phyloP scores from a whole-genome alignment of 2,329 filamentous ascomycete genomes.

The Neonectria faginata region DNA sequence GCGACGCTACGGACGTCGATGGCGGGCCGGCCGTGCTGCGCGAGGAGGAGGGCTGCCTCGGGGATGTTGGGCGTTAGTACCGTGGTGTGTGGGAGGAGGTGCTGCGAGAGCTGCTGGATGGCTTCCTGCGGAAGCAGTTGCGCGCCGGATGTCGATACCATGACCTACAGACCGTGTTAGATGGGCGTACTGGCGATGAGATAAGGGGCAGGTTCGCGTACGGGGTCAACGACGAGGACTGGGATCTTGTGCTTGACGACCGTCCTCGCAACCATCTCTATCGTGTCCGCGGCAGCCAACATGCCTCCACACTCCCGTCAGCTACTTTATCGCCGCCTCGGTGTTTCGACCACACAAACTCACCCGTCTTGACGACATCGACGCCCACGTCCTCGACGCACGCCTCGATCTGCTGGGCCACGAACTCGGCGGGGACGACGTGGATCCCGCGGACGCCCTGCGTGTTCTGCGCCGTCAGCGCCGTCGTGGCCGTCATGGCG shows the following conservation, averaged over 20 bases:
- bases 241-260: constrained; percentile 48
- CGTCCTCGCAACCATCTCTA: constrained; percentile 50
- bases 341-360: constrained; percentile 37
- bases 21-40: constrained; percentile 58
- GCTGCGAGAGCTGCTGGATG: constrained; percentile 67
- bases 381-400: constrained; percentile 86
- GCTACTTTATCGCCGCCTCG: background rate
- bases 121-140: constrained; percentile 74
- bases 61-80: constrained; percentile 83
- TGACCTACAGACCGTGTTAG: constrained; percentile 70
- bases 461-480: constrained; percentile 96
- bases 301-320: constrained; percentile 48
- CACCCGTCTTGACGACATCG: constrained; percentile 93
- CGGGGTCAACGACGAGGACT: constrained; percentile 54
- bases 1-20: constrained; percentile 64
- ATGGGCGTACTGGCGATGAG: constrained; percentile 15
- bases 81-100: constrained; percentile 74
- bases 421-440: constrained; percentile 80
- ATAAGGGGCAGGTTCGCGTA: constrained; percentile 34
- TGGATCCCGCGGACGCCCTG: constrained; percentile 85
- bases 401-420: constrained; percentile 86
- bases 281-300: constrained; percentile 53
- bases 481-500: constrained; percentile 95
- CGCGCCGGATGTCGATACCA: constrained; percentile 87
- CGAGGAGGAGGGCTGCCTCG: constrained; percentile 75